Base-by-base conservation (phyloP, 2,329 filamentous ascomycete genomes). In the Emmonsiellopsis sp. region DNA sequence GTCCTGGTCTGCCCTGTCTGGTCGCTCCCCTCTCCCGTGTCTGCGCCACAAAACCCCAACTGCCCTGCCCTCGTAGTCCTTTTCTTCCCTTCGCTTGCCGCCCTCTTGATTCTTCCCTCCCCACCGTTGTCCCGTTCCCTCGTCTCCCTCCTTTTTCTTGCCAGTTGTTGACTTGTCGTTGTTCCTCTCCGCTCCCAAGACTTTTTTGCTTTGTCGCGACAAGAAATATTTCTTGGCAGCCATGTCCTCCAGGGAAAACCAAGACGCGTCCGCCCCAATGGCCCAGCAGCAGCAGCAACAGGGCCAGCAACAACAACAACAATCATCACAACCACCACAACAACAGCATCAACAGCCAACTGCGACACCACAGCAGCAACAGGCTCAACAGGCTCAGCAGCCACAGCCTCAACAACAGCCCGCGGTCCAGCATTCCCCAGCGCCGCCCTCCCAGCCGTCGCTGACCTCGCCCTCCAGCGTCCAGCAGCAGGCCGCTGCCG, bases 171-270 rank as follows among this genome's bases (percentile, higher is more conserved):
- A 41, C 53, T 45, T 43, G 52, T 54, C 26, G 20, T 50, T 41
- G 26, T 51, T 48, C 35, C 38, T 51, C 48, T 53, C 51, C 44
- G 54, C 54, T 45, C 58, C 61, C 61, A 63, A 64, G 61, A 63
- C 57, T 59, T 40, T 26, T 26, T 5, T 32, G 41, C 31, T 44
- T 34, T 38, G 54, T 53, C 20, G 20, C 20, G 62, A 66, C 63
- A 64, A 68, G 61, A 65, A 58, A 61, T 51, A 61, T 65, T 63
- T 68, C 67, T 69, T 70, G 66, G 67, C 68, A 67, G 69, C 67
- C 66, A 63, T 72, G 68, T 68, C 69, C 65, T 71, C 71, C 67
- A 62, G 68, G 59, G 69, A 72, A 55, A 63, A 65, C 57, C 66
- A 68, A 66, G 59, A 64, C 63, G 58, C 59, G 57, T 62, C 62